phyloP scores from a whole-genome alignment of 768 basidiomycete genomes.

The Tulasnella sp. region DNA sequence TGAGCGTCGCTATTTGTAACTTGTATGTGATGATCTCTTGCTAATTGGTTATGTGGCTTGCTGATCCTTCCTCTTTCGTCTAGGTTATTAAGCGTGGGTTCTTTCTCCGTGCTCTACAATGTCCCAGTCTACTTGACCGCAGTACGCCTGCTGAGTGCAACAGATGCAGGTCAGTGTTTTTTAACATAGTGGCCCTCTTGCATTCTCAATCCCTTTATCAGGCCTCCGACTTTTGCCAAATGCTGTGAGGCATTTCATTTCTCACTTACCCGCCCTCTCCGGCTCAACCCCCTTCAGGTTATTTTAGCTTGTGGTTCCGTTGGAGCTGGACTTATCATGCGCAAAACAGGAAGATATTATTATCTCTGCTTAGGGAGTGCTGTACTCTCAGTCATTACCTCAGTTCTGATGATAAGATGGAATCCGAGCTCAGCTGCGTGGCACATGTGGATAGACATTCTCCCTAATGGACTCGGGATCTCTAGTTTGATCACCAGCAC shows the following conservation, averaged over 20 bases:
- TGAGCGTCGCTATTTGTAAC: constrained; percentile 70
- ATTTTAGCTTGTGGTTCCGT: constrained; percentile 77
- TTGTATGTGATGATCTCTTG: constrained; percentile 35
- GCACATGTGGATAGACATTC: constrained; percentile 64
- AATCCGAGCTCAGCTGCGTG: constrained; percentile 42
- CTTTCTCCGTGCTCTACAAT: no score
- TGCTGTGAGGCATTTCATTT: constrained; percentile 41
- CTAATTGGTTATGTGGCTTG: no score
- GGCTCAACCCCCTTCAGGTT: constrained; percentile 33
- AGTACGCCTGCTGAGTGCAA: constrained; percentile 54
- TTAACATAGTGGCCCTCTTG: not conserved
- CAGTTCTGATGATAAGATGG: constrained; percentile 53
- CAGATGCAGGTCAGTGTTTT: constrained; percentile 47
- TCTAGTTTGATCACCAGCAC: constrained; percentile 77
- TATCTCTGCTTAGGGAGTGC: constrained; percentile 54
- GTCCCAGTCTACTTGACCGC: constrained; percentile 83
- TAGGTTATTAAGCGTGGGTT: no score
- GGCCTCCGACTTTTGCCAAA: constrained; percentile 83
- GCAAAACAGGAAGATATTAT: constrained; percentile 75
- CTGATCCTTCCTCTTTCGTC: not conserved
- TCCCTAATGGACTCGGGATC: constrained; percentile 76
- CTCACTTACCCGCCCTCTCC: constrained; percentile 17
- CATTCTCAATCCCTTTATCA: constrained; percentile 23
- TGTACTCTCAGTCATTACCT: constrained; percentile 46
- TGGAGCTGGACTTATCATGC: constrained; percentile 83